A percentile compares a stretch with the other conserved stretches of the same genome.
These are phyloP conservation scores for Neurospora sublineolata DNA, from an alignment of 495 filamentous ascomycete genomes.

Conservation along the genomic window DNA sequence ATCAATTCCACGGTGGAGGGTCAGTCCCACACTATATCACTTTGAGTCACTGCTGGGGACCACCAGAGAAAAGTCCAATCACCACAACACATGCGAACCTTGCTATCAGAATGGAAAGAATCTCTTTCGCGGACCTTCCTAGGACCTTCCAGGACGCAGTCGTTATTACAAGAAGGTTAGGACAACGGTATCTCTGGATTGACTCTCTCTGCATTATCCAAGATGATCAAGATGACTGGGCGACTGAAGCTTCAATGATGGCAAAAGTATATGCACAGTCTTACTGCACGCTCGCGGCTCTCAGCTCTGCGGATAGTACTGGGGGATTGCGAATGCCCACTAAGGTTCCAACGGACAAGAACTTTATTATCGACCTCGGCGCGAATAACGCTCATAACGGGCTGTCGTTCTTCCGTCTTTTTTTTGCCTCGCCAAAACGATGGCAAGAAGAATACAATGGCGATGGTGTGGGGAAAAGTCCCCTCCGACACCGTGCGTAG, in stretches of 20 bases:
- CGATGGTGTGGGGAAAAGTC: too few relatives aligned
- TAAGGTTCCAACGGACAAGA: not conserved
- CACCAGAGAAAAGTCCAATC: not conserved
- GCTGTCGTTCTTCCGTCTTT: too few relatives aligned
- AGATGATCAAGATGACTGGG: slow-evolving; percentile 20
- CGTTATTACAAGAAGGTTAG: not conserved
- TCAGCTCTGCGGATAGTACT: not conserved
- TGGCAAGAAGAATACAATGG: too few relatives aligned
- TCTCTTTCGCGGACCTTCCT: slow-evolving; percentile 2
- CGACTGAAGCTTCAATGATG: slow-evolving; percentile 17
- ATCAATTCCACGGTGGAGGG: accelerated
- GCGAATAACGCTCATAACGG: not conserved
- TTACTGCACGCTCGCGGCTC: slow-evolving; percentile 12
- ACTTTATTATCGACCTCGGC: not conserved
- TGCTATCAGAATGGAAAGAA: not conserved
- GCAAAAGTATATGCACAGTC: slow-evolving; percentile 17
- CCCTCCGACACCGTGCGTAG: not conserved
- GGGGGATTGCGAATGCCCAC: not conserved
- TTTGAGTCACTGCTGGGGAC: slow-evolving; percentile 10
- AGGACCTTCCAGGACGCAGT: slow-evolving; percentile 8
- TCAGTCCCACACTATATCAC: not conserved
- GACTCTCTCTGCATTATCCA: slow-evolving; percentile 28
- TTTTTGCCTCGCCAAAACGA: too few relatives aligned
- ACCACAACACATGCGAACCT: not conserved
- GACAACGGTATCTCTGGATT: slow-evolving; percentile 24